Conservation (phyloP, 352 stramenopile genomes). For the Globisporangium paroecandrum region DNA sequence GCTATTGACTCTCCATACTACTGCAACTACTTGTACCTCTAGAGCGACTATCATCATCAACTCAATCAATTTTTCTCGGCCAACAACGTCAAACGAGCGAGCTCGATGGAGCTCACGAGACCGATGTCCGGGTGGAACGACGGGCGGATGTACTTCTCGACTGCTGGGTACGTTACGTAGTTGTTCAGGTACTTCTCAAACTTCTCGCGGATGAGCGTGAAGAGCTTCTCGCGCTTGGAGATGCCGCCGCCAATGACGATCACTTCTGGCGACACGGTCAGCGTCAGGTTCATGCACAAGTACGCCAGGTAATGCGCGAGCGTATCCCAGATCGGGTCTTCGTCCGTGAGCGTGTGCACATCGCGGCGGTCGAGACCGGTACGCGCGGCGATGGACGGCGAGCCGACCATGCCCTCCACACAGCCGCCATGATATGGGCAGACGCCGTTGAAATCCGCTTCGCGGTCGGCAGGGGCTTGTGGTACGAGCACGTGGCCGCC, state of each 20-base stretch:
- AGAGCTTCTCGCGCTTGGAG: constrained; percentile 87
- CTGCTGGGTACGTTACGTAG: constrained; percentile 70
- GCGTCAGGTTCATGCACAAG: constrained; percentile 92
- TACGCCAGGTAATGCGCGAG: constrained; percentile 94
- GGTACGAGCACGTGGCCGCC: constrained; percentile 82
- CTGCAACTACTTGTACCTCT: constrained; percentile 1
- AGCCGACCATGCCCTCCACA: constrained; percentile 91
- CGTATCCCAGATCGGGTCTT: constrained; percentile 90
- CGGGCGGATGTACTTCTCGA: constrained; percentile 75
- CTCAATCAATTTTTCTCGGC: constrained; percentile 15
- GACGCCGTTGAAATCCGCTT: constrained; percentile 69
- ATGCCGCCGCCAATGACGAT: constrained; percentile 96
- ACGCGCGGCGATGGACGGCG: constrained; percentile 87
- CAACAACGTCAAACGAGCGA: constrained; percentile 63
- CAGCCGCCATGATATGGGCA: constrained; percentile 91
- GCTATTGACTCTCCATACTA: constrained; percentile 19
- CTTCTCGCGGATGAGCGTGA: constrained; percentile 78
- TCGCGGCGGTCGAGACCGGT: constrained; percentile 70
- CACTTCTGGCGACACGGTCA: constrained; percentile 90
- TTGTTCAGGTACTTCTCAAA: constrained; percentile 75
- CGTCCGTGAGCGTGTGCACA: constrained; percentile 76
- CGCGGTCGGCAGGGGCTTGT: constrained; percentile 66
- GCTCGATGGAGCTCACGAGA: constrained; percentile 79
- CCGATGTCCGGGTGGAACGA: constrained; percentile 83
- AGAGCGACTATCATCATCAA: not conserved